A percentile compares a stretch with the other conserved stretches of the same genome.
Conservation (phyloP, 2,329 filamentous ascomycete genomes). For the Triangularia verruculosa region DNA sequence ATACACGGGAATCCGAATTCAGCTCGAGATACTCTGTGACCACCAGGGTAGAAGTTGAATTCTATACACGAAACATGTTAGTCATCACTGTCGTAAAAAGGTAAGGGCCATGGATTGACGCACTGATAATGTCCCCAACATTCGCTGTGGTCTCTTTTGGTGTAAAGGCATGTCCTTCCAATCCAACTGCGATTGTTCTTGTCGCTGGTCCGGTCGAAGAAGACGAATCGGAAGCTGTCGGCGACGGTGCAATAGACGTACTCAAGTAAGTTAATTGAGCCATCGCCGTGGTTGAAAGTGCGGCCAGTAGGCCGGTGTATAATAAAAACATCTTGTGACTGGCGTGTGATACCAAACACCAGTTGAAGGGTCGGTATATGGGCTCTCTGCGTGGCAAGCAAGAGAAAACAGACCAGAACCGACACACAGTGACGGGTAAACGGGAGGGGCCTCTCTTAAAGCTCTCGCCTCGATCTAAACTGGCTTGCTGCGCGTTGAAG, state of each 20-base stretch:
- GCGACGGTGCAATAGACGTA: not conserved
- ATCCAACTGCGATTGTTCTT: conserved; percentile 22
- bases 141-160: conserved; percentile 37
- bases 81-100: not conserved
- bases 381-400: not conserved
- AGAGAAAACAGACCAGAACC: not conserved
- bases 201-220: conserved; percentile 12
- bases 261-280: conserved; percentile 2
- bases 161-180: conserved; percentile 35
- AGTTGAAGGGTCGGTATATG: not conserved
- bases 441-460: not conserved
- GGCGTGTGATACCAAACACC: not conserved
- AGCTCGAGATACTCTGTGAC: conserved; percentile 62
- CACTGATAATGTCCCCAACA: conserved; percentile 49
- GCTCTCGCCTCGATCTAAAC: not conserved
- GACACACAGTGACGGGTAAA: not conserved
- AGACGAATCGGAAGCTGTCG: not conserved
- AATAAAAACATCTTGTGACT: conserved; percentile 15
- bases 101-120: conserved; percentile 17
- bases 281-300: not conserved
- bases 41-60: conserved; percentile 61
- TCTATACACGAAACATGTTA: conserved; percentile 32
- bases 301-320: conserved; percentile 13
- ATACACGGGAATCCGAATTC: conserved; percentile 60
- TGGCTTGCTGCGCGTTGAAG: not conserved